Evolutionary conservation across 352 stramenopile genomes (phyloP), one percentile per base, ranked within the genome.

Genomic region (Pilasporangium apinafurcum): DNA sequence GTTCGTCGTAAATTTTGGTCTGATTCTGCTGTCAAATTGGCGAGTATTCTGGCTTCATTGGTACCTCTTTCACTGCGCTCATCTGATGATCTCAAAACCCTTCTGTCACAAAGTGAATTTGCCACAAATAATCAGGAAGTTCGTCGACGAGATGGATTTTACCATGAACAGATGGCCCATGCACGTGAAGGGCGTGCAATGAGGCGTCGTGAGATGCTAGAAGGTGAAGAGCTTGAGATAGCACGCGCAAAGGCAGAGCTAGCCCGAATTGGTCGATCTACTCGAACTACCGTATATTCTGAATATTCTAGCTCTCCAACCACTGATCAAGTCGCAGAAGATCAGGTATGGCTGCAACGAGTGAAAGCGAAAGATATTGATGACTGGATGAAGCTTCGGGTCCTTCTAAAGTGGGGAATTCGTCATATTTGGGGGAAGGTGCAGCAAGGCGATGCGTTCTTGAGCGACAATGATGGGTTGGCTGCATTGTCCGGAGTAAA

Each of bases 311-410:
- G 36, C 3, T 35, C 27, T 17, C 32, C 27, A 13, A 56, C 30
- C 14, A 18, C 26, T 6, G 17, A 52, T 30, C 37, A 70, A 47
- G n/a, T 39, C 14, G 67, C 58, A 2, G 48, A 41, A 16, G 42
- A 48, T 12, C 63, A 80, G 37, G 68, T 90, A 22, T 92, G 80
- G 80, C 60, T 88, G 2, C 73, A 90, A 40, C 77, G 80, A 26
- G 70, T 90, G n/a, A 84, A 86, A 41, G 77, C 80, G 2, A 90
- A 90, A 28, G 80, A 92, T 24, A 84, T 86, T 48, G 74, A 89
- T 44, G 80, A 92, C 48, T 92, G 80, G 80, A 92, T 89, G 72
- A 82, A 84, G 41, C 64, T 92, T 28, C 64, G 77, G 1, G 72
- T 89, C 33, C 25, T 90, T 37, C 56, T 85, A 13, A 86, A 86